A percentile compares a stretch with the other conserved stretches of the same genome.
Evolutionary conservation across 768 basidiomycete species (phyloP).

Genomic region (Termitomyces eurrhizus): DNA sequence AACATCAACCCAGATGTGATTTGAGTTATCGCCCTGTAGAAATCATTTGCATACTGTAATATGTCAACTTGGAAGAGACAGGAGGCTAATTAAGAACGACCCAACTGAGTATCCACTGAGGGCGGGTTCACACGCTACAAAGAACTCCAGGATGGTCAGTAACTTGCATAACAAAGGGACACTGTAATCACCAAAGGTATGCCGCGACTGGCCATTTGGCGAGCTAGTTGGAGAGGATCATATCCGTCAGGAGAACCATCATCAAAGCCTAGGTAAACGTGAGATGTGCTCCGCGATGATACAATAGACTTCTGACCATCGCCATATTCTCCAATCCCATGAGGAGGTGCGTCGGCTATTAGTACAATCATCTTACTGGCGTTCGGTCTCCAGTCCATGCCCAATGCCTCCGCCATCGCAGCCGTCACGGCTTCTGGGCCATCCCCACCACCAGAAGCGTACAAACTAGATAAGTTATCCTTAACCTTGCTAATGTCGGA

Average conservation of each 20-base stretch:
- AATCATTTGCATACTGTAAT: constrained; percentile 81
- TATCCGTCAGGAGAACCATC: constrained; percentile 92
- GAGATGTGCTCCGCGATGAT: constrained; percentile 9
- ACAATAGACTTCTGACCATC: constrained; percentile 59
- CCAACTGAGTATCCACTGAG: constrained; percentile 84
- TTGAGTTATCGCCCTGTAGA: constrained; percentile 87
- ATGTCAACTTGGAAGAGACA: neutral
- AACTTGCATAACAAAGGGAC: constrained; percentile 5
- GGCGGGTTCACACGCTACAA: constrained; percentile 98
- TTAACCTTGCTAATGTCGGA: constrained; percentile 88
- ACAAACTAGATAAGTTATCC: constrained; percentile 74
- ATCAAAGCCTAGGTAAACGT: constrained; percentile 65
- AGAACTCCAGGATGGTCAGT: constrained; percentile 57
- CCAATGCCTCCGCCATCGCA: constrained; percentile 78
- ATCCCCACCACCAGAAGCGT: constrained; percentile 90
- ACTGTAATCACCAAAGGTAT: constrained; percentile 68
- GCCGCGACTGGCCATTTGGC: constrained; percentile 86
- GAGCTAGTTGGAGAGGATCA: constrained; percentile 83
- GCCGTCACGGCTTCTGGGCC: constrained; percentile 98
- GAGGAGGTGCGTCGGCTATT: constrained; percentile 96
- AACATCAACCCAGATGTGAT: constrained; percentile 97
- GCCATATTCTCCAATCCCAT: constrained; percentile 96
- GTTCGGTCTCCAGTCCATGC: constrained; percentile 85
- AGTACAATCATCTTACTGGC: constrained; percentile 96
- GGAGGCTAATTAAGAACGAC: constrained; percentile 22